Evolutionary conservation across 2,329 filamentous ascomycete species (phyloP).

Genomic region (Xylaria sp.): DNA sequence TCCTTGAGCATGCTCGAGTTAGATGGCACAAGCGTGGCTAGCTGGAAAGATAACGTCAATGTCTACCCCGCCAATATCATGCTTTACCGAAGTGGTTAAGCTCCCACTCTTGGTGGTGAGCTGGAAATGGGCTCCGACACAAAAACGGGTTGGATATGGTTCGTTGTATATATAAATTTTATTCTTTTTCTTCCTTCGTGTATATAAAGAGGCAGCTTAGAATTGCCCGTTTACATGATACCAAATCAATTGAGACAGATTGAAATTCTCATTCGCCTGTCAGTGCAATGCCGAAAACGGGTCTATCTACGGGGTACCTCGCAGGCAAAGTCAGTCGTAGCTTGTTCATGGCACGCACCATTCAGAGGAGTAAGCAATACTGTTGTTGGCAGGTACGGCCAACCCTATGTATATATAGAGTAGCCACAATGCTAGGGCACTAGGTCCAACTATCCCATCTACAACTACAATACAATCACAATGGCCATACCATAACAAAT

Average conservation of each 20-base stretch:
- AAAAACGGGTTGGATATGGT: conserved; percentile 9
- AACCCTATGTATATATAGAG: no score
- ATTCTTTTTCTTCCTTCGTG: conserved; percentile 6
- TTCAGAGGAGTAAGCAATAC: not conserved
- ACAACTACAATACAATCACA: no score
- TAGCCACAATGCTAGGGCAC: no score
- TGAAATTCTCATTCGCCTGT: no score
- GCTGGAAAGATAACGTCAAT: conserved; percentile 42
- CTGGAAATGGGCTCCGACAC: not conserved
- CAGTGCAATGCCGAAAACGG: no score
- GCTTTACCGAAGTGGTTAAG: conserved; percentile 39
- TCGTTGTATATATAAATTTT: conserved; percentile 26
- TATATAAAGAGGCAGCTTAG: conserved; percentile 16
- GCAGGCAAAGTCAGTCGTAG: no score
- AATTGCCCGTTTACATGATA: conserved; percentile 3
- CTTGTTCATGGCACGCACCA: not conserved
- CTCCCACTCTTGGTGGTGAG: not conserved
- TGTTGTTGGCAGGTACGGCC: no score
- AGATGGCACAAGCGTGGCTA: conserved; percentile 41
- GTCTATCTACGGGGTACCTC: not conserved
- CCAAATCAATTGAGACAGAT: conserved; percentile 1
- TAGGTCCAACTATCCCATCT: no score
- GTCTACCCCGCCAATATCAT: conserved; percentile 42
- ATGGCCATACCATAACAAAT: no score
- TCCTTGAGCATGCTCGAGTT: conserved; percentile 46